Evolutionary conservation across 257 asterid species (phyloP).

Genomic region (Knoxia roxburghii): DNA sequence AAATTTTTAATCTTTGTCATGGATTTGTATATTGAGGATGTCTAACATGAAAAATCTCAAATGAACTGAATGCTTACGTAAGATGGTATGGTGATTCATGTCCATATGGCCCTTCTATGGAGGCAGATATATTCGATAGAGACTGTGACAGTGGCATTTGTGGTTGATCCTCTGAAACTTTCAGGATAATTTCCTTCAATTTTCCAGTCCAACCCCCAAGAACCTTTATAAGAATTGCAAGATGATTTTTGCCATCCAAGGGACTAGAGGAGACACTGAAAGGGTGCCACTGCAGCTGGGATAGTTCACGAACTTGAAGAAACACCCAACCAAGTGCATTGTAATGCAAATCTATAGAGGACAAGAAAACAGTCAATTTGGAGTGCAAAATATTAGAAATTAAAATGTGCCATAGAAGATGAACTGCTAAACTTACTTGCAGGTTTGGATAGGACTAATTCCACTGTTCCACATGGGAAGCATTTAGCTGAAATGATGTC

Average conservation of each 20-base stretch:
- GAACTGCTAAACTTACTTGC: constrained; percentile 35
- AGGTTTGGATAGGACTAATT: constrained; percentile 65
- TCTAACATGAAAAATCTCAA: neutral
- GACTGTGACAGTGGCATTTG: constrained; percentile 26
- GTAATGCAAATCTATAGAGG: constrained; percentile 49
- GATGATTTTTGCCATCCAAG: constrained; percentile 48
- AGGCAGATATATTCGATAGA: constrained; percentile 41
- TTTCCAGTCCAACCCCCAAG: constrained; percentile 60
- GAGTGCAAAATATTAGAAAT: neutral
- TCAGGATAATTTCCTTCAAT: constrained; percentile 32
- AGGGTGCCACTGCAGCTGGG: constrained; percentile 85
- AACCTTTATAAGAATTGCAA: constrained; percentile 60
- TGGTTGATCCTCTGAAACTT: constrained; percentile 24
- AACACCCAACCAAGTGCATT: constrained; percentile 79
- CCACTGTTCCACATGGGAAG: constrained; percentile 72
- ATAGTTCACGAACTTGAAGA: constrained; percentile 57
- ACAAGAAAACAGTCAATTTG: constrained; percentile 5
- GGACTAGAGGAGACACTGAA: constrained; percentile 78
- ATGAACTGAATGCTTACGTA: constrained; percentile 32
- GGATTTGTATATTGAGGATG: neutral
- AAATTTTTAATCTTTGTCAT: neutral
- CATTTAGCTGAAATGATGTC: constrained; percentile 48
- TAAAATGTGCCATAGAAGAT: neutral
- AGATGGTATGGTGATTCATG: constrained; percentile 79
- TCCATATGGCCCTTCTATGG: constrained; percentile 88